Evolutionary conservation across 1,284 basidiomycete species (phyloP).

Genomic region (Butyriboletus regius): DNA sequence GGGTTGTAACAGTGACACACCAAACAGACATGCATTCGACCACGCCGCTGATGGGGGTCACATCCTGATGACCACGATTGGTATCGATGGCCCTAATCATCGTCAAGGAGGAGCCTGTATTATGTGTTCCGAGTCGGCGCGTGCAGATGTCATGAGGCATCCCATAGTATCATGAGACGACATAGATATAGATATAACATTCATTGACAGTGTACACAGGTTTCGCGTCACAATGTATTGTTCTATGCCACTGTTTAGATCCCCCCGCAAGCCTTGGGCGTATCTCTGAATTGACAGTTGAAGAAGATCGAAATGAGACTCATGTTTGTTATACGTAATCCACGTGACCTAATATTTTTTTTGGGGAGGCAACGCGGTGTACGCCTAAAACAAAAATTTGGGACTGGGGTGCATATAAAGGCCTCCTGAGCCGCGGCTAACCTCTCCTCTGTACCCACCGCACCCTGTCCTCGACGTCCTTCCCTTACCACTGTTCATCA

Average conservation of each 20-base stretch:
- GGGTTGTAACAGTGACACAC: conserved; percentile 1
- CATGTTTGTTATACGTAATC: conserved; percentile 17
- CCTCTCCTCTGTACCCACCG: conserved; percentile 6
- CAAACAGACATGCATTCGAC: conserved; percentile 13
- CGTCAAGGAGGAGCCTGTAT: conserved; percentile 1
- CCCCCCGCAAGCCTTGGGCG: neutral
- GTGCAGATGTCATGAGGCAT: conserved; percentile 8
- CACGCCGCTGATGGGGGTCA: conserved; percentile 19
- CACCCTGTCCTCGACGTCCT: conserved; percentile 1
- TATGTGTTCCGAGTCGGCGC: conserved; percentile 8
- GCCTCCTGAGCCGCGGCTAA: conserved; percentile 5
- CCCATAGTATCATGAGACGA: neutral
- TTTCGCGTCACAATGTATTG: neutral
- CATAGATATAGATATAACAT: no score
- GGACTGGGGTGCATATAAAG: conserved; percentile 32
- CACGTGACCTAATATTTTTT: conserved; percentile 31
- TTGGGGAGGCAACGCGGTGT: conserved; percentile 21
- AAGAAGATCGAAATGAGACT: conserved; percentile 2
- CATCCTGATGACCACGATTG: conserved; percentile 22
- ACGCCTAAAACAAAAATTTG: conserved; percentile 28
- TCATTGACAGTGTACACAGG: neutral
- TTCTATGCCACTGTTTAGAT: neutral
- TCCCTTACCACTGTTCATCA: conserved; percentile 1
- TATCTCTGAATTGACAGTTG: neutral
- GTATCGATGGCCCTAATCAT: conserved; percentile 25